Evolutionary conservation across 1,139 yeast species (phyloP).

Genomic region (Magnusiomyces tetraspermus): DNA sequence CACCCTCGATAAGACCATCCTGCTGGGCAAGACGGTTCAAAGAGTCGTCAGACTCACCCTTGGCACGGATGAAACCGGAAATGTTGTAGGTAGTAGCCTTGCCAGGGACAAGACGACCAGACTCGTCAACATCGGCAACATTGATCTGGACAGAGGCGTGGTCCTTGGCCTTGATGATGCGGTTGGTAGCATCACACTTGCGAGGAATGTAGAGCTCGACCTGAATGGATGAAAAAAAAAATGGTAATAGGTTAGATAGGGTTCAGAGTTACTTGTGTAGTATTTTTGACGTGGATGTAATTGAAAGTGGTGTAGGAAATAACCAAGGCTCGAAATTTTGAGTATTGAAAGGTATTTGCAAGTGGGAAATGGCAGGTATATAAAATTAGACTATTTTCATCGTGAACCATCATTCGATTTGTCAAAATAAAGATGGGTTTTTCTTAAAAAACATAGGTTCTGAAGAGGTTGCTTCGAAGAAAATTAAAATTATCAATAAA

Average conservation of each 20-base stretch:
- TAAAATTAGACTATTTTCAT: no score
- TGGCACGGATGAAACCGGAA: slow-evolving; percentile 85
- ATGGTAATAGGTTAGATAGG: neutral
- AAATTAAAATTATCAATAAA: no score
- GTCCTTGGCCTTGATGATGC: slow-evolving; percentile 99
- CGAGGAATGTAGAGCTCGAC: slow-evolving; percentile 99
- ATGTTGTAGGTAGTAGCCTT: slow-evolving; percentile 91
- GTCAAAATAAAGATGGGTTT: neutral
- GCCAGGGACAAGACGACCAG: slow-evolving; percentile 92
- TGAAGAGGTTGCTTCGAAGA: no score
- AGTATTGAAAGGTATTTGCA: neutral
- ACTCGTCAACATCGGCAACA: slow-evolving; percentile 83
- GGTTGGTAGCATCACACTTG: slow-evolving; percentile 99
- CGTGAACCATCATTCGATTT: neutral
- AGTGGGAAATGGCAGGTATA: neutral
- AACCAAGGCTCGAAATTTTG: neutral
- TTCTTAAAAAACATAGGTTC: no score
- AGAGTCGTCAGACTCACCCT: slow-evolving; percentile 97
- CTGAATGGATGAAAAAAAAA: slow-evolving; percentile 38
- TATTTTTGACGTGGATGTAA: neutral
- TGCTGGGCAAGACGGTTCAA: slow-evolving; percentile 99
- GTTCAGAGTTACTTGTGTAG: neutral
- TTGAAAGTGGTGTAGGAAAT: neutral
- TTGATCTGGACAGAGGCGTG: slow-evolving; percentile 96
- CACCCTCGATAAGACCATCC: slow-evolving; percentile 97